phyloP scores from a whole-genome alignment of 495 filamentous ascomycete species.

The Penicillium ucsense region DNA sequence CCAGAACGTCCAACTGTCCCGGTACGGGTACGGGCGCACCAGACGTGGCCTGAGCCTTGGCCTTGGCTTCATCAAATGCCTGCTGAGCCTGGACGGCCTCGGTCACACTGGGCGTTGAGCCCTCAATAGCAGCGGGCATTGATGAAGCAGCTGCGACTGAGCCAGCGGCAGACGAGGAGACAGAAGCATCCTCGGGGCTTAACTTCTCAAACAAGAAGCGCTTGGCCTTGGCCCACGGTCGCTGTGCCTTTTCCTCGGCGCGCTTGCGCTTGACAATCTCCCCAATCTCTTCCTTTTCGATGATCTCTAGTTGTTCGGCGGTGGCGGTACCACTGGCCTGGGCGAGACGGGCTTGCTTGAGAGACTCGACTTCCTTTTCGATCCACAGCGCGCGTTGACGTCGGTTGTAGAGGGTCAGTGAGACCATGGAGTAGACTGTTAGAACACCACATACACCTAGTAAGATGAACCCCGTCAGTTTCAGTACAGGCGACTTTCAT shows the following conservation, averaged over 20 bases:
- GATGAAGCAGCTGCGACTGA: constrained; percentile 2
- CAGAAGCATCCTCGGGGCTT: constrained; percentile 33
- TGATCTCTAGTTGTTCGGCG: constrained; percentile 32
- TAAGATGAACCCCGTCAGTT: neutral
- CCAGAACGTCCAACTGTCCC: constrained; percentile 34
- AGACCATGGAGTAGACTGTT: constrained; percentile 69
- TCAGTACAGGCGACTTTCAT: neutral
- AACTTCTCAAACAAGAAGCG: constrained; percentile 35
- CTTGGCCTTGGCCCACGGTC: constrained; percentile 37
- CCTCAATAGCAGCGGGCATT: constrained; percentile 2
- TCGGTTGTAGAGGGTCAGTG: constrained; percentile 84
- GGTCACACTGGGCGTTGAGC: constrained; percentile 14
- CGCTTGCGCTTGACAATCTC: constrained; percentile 36
- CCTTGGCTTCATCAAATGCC: constrained; percentile 11
- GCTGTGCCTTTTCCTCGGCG: constrained; percentile 34
- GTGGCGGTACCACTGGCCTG: constrained; percentile 54
- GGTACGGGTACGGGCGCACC: constrained; percentile 5
- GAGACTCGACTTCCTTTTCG: constrained; percentile 49
- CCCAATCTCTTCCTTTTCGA: constrained; percentile 53
- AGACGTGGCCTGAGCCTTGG: constrained; percentile 3
- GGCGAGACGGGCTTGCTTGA: constrained; percentile 51
- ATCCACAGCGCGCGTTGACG: constrained; percentile 55
- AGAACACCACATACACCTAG: constrained; percentile 63
- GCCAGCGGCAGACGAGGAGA: constrained; percentile 4
- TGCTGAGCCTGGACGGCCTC: constrained; percentile 34